These are phyloP conservation scores for Brassica carinata DNA, from an alignment of 345 rosid species.

Conservation along the genomic window DNA sequence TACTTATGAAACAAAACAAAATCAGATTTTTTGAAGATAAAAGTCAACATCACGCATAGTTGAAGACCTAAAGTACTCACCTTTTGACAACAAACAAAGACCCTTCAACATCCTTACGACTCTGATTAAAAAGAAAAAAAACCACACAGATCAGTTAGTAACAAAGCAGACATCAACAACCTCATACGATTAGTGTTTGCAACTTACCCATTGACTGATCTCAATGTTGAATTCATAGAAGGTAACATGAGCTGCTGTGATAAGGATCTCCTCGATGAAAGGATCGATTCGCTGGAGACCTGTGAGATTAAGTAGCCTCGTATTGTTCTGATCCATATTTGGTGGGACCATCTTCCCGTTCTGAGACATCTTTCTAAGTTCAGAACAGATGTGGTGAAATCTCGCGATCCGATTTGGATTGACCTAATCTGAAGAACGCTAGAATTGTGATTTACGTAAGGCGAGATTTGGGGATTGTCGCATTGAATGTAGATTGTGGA, in stretches of 20 bases:
- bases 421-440: neutral
- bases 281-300: slow-evolving; percentile 94
- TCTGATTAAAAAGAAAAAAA: slow-evolving; percentile 39
- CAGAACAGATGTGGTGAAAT: neutral
- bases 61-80: slow-evolving; percentile 31
- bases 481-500: too few species aligned
- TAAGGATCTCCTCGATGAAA: slow-evolving; percentile 81
- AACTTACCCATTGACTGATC: slow-evolving; percentile 74
- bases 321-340: slow-evolving; percentile 81
- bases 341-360: slow-evolving; percentile 92
- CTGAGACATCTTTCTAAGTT: slow-evolving; percentile 53
- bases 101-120: slow-evolving; percentile 98
- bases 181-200: neutral
- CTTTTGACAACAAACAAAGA: slow-evolving; percentile 94
- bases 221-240: slow-evolving; percentile 92
- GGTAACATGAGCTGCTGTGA: slow-evolving; percentile 94
- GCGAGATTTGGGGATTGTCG: slow-evolving; percentile 26
- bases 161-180: neutral
- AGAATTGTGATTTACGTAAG: slow-evolving; percentile 20
- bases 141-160: slow-evolving; percentile 13
- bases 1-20: slow-evolving; percentile 52
- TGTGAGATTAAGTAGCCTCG: slow-evolving; percentile 84
- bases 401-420: slow-evolving; percentile 5
- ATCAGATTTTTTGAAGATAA: neutral
- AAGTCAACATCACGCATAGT: neutral